A percentile compares a stretch with the other conserved stretches of the same genome.
These are phyloP conservation scores for Ceratocystis harringtonii DNA, from an alignment of 2,329 filamentous ascomycete species.

Conservation along the genomic window DNA sequence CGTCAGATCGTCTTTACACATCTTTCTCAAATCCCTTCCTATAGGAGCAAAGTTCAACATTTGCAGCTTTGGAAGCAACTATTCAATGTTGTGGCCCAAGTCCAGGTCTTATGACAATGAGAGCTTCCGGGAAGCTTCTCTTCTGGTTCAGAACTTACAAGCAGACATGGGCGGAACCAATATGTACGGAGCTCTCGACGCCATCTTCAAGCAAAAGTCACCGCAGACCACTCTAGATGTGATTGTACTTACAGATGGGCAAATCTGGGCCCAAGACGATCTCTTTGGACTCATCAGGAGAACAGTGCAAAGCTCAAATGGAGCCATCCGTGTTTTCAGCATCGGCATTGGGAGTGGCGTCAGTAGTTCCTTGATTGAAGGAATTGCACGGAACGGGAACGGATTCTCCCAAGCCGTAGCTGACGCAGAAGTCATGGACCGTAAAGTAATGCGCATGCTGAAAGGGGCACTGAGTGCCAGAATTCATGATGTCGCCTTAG, in stretches of 20 bases:
- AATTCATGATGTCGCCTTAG: conserved; percentile 46
- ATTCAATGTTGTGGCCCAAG: conserved; percentile 32
- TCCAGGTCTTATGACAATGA: conserved; percentile 33
- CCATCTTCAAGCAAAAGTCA: conserved; percentile 30
- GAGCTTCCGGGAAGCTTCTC: conserved; percentile 30
- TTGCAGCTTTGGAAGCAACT: conserved; percentile 44
- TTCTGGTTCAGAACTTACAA: conserved; percentile 29
- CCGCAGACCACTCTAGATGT: conserved; percentile 37
- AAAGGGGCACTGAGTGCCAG: conserved; percentile 55
- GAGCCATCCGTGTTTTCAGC: conserved; percentile 37
- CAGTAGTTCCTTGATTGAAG: conserved; percentile 39
- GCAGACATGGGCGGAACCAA: conserved; percentile 40
- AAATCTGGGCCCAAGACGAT: conserved; percentile 33
- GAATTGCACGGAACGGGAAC: conserved; percentile 38
- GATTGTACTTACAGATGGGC: conserved; percentile 42
- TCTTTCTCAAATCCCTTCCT: conserved; percentile 53
- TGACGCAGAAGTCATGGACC: conserved; percentile 49
- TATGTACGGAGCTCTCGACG: conserved; percentile 33
- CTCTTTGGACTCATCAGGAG: conserved; percentile 34
- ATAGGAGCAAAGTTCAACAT: conserved; percentile 54
- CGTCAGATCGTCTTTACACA: conserved; percentile 39
- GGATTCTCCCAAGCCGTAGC: conserved; percentile 48
- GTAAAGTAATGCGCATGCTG: conserved; percentile 57
- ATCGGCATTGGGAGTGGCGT: conserved; percentile 38
- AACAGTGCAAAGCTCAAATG: conserved; percentile 27